Conservation (phyloP, 1,284 basidiomycete species). For the Cryptococcus amylolentus region DNA sequence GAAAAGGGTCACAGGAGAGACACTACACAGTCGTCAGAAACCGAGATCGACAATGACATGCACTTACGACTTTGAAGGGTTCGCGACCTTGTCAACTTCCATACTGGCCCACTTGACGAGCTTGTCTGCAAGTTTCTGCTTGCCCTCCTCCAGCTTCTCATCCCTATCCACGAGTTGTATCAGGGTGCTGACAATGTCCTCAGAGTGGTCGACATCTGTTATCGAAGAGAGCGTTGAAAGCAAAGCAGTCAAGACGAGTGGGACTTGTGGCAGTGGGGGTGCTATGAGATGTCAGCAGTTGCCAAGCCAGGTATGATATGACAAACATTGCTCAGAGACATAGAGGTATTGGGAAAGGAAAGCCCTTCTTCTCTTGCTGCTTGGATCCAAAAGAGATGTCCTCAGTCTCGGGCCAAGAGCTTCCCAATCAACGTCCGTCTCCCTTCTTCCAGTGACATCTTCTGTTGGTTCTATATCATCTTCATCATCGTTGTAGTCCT, state of each 20-base stretch:
- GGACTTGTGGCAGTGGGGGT: conserved; percentile 26
- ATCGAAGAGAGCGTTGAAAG: conserved; percentile 26
- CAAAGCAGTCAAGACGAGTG: conserved; percentile 20
- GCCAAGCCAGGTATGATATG: background rate
- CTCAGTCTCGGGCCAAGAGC: conserved; percentile 27
- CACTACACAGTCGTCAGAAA: conserved; percentile 8
- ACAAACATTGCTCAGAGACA: conserved; percentile 39
- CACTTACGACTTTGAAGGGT: conserved; percentile 23
- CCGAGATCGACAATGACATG: background rate
- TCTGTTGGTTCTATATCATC: conserved; percentile 21
- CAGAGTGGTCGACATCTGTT: conserved; percentile 26
- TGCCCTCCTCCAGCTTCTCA: conserved; percentile 28
- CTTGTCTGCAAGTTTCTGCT: conserved; percentile 43
- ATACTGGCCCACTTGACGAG: conserved; percentile 40
- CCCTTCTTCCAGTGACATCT: conserved; percentile 14
- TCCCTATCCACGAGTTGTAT: conserved; percentile 35
- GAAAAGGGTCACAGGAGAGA: conserved; percentile 26
- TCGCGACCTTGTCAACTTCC: conserved; percentile 38
- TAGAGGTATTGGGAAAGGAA: conserved; percentile 37
- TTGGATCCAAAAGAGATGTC: conserved; percentile 28
- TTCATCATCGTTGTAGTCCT: conserved; percentile 24
- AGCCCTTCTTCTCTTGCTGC: conserved; percentile 33
- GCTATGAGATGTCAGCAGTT: conserved; percentile 12
- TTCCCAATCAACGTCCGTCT: conserved; percentile 39
- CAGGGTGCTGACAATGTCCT: conserved; percentile 31